These are phyloP conservation scores for Globisporangium nagaii DNA, from an alignment of 352 stramenopile genomes.

Conservation along the genomic window DNA sequence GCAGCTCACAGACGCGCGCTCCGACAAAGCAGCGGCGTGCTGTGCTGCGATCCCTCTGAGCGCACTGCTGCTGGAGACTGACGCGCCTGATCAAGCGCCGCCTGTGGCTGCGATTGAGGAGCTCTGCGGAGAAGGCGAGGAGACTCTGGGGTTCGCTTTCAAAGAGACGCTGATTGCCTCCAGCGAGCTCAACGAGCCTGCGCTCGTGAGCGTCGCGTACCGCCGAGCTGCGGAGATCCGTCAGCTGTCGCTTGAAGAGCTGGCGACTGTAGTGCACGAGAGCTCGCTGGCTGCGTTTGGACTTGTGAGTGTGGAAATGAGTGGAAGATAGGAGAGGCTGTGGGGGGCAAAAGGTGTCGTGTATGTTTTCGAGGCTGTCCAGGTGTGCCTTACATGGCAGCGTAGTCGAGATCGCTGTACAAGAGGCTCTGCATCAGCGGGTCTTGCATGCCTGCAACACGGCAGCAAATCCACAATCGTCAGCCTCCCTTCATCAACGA, in stretches of 20 bases:
- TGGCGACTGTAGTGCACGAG: constrained; percentile 29
- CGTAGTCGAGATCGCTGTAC: constrained; percentile 72
- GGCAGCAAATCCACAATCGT: too few relatives aligned
- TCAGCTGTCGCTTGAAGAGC: constrained; percentile 19
- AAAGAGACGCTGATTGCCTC: not conserved
- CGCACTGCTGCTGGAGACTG: constrained; percentile 63
- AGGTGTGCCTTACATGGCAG: constrained; percentile 40
- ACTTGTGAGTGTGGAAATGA: constrained; percentile 9
- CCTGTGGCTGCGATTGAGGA: not conserved
- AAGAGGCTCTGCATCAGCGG: constrained; percentile 54
- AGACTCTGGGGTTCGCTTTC: not conserved
- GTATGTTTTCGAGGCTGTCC: not conserved
- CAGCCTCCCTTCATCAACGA: not conserved
- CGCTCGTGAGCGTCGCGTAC: constrained; percentile 44
- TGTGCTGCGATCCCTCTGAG: constrained; percentile 39
- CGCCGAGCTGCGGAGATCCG: constrained; percentile 33
- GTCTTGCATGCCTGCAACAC: constrained; percentile 9
- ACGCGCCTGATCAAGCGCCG: constrained; percentile 64
- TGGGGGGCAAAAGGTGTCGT: too few relatives aligned
- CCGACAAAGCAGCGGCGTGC: constrained; percentile 30
- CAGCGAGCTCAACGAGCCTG: constrained; percentile 41
- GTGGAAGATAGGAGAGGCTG: too few relatives aligned
- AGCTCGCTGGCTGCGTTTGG: constrained; percentile 38
- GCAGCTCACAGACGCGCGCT: constrained; percentile 34
- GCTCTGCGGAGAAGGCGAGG: not conserved